phyloP scores from a whole-genome alignment of 352 stramenopile species.

The Achlya hypogyna region DNA sequence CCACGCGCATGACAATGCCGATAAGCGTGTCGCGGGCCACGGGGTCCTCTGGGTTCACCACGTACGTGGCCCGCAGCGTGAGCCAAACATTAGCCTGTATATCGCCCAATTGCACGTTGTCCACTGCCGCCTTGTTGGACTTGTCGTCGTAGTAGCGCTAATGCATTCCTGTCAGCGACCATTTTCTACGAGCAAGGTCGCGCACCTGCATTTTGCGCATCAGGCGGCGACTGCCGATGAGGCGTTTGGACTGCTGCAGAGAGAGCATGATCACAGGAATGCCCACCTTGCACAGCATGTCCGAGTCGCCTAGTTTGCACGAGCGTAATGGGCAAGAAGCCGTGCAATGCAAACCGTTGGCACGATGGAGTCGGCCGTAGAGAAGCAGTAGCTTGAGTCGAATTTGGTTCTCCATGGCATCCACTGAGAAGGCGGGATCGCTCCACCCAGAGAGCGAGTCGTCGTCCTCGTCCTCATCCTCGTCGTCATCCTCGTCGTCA shows the following conservation, averaged over 20 bases:
- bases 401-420: conserved; percentile 82
- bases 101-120: background rate
- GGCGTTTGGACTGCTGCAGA: conserved; percentile 37
- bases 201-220: conserved; percentile 7
- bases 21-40: conserved; percentile 70
- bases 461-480: conserved; percentile 52
- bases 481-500: conserved; percentile 29
- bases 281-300: conserved; percentile 72
- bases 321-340: conserved; percentile 8
- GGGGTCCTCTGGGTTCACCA: conserved; percentile 71
- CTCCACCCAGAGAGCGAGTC: conserved; percentile 32
- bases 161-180: too few relatives aligned
- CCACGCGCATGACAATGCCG: conserved; percentile 75
- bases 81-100: conserved; percentile 2
- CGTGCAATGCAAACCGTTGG: background rate
- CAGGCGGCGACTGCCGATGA: background rate
- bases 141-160: conserved; percentile 18
- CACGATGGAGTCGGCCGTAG: conserved; percentile 57
- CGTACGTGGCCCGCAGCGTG: conserved; percentile 66
- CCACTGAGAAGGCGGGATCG: conserved; percentile 63
- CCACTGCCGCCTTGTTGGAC: background rate
- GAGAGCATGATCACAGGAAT: conserved; percentile 78
- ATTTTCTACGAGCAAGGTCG: background rate
- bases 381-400: conserved; percentile 70
- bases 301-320: conserved; percentile 39